phyloP scores from a whole-genome alignment of 2,329 filamentous ascomycete species.

The Beauveria caledonica region DNA sequence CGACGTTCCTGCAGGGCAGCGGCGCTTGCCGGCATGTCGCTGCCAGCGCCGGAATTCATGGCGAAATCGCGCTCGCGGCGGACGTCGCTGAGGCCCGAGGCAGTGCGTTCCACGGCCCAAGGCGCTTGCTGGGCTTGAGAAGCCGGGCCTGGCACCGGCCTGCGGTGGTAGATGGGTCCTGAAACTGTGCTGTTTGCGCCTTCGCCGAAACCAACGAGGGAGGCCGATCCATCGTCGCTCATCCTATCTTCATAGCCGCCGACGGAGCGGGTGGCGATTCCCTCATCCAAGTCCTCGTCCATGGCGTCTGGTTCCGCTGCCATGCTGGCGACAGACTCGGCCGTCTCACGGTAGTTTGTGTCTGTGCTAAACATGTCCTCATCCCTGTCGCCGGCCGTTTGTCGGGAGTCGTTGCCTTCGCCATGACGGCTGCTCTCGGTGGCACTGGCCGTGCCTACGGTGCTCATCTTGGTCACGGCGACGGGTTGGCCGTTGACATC shows the following conservation, averaged over 20 bases:
- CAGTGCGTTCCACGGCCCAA: conserved; percentile 42
- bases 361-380: conserved; percentile 67
- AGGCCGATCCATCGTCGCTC: conserved; percentile 77
- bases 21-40: conserved; percentile 37
- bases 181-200: conserved; percentile 80
- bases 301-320: conserved; percentile 36
- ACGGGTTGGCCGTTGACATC: conserved; percentile 64
- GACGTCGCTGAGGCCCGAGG: conserved; percentile 40
- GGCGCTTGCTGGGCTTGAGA: conserved; percentile 25
- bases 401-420: conserved; percentile 41
- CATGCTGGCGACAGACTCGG: conserved; percentile 50
- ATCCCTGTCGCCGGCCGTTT: conserved; percentile 46
- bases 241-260: conserved; percentile 60
- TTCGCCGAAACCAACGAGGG: conserved; percentile 86
- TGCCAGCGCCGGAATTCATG: conserved; percentile 19
- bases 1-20: conserved; percentile 42
- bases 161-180: conserved; percentile 61
- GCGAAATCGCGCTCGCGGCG: conserved; percentile 21
- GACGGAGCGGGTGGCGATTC: conserved; percentile 33
- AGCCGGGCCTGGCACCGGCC: conserved; percentile 33
- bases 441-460: conserved; percentile 82
- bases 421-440: conserved; percentile 66
- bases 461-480: conserved; percentile 70
- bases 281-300: conserved; percentile 46
- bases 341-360: conserved; percentile 50